Percentiles rank a stretch among this genome's conserved stretches.
These are phyloP conservation scores for Platanthera guangdongensis DNA, from an alignment of 106 monocot species.

Conservation along the genomic window DNA sequence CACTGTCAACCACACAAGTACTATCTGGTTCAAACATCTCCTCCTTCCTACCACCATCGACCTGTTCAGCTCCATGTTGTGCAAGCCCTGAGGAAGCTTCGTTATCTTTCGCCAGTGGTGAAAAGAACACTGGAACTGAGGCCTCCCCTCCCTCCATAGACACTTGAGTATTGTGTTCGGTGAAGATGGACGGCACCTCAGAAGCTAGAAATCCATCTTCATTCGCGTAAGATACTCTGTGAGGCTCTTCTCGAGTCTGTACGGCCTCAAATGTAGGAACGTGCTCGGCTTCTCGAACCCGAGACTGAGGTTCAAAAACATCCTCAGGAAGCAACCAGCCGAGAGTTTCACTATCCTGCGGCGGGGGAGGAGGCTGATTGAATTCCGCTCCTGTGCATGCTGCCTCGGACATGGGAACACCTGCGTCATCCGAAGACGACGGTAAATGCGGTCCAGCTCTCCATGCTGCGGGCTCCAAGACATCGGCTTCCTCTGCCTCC, in stretches of 20 bases:
- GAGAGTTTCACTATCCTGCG: no score
- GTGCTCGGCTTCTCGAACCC: background rate
- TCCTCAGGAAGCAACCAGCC: no score
- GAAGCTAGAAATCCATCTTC: constrained; percentile 2
- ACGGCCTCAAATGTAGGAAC: background rate
- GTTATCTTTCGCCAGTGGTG: background rate
- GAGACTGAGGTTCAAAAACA: no score
- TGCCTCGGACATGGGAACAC: background rate
- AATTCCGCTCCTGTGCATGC: background rate
- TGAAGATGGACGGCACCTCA: background rate
- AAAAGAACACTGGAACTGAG: no score
- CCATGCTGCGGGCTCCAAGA: background rate
- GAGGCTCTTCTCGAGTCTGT: background rate
- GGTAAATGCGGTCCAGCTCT: no score
- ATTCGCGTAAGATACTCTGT: background rate
- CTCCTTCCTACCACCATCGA: background rate
- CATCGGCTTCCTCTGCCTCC: background rate
- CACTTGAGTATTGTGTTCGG: background rate
- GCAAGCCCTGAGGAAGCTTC: background rate
- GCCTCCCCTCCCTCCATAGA: background rate
- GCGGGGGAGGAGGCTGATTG: no score
- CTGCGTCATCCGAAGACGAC: background rate
- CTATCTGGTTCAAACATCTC: background rate
- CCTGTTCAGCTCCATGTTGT: background rate
- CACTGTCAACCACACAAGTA: background rate